These are phyloP conservation scores for Tetrastigma voinierianum DNA, from an alignment of 164 flowering plant species.

Conservation along the genomic window DNA sequence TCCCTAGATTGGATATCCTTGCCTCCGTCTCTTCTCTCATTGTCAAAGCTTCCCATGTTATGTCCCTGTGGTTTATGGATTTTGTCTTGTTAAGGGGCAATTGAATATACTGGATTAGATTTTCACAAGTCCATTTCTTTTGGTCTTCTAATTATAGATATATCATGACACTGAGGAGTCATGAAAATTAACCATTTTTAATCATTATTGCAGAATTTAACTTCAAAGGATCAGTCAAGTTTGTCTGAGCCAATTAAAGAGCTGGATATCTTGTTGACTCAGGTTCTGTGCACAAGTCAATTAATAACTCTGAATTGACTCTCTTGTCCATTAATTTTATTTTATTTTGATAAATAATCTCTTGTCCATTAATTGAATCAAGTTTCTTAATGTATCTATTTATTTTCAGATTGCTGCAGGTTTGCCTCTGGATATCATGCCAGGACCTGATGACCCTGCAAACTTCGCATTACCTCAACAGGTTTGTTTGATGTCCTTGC, in stretches of 20 bases:
- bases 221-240: constrained; percentile 69
- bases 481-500: constrained; percentile 39
- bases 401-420: constrained; percentile 75
- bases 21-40: neutral
- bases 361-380: neutral
- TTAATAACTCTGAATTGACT: neutral
- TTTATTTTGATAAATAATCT: neutral
- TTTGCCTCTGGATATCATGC: constrained; percentile 83
- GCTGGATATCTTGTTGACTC: constrained; percentile 80
- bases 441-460: constrained; percentile 87
- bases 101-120: no score
- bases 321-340: neutral
- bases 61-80: neutral
- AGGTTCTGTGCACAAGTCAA: constrained; percentile 44
- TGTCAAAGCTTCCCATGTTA: neutral
- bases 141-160: no score
- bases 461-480: constrained; percentile 92
- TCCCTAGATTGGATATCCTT: neutral
- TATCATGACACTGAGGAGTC: no score
- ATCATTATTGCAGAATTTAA: constrained; percentile 52
- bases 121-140: no score
- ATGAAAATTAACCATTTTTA: neutral
- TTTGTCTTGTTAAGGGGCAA: no score
- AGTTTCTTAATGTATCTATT: neutral
- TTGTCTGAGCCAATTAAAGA: constrained; percentile 77